phyloP scores from a whole-genome alignment of 73 alveolate genomes.

The Blepharisma stoltei region DNA sequence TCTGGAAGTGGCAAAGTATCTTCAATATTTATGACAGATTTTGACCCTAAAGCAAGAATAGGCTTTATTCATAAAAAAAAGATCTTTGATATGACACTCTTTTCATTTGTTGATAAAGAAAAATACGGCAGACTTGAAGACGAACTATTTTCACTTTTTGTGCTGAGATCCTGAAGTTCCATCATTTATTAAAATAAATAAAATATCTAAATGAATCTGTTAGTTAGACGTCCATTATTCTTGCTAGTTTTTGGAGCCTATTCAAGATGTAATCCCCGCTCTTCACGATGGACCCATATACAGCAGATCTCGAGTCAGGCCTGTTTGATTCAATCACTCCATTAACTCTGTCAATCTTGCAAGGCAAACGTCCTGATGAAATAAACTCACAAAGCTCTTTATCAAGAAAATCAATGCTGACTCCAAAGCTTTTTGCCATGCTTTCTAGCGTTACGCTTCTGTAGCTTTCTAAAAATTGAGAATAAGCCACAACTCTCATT shows the following conservation, averaged over 20 bases:
- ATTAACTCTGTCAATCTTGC: slow-evolving; percentile 93
- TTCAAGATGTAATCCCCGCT: slow-evolving; percentile 73
- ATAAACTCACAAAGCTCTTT: slow-evolving; percentile 90
- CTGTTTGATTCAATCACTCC: slow-evolving; percentile 85
- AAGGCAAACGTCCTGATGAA: slow-evolving; percentile 83
- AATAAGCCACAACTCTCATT: slow-evolving; percentile 89
- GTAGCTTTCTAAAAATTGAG: slow-evolving; percentile 80
- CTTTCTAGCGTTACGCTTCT: slow-evolving; percentile 85
- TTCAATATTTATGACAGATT: background rate
- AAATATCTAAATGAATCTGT: slow-evolving; percentile 8
- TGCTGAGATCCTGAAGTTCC: background rate
- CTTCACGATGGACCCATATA: slow-evolving; percentile 52
- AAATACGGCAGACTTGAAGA: no score
- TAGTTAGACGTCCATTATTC: slow-evolving; percentile 59
- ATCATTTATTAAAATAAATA: background rate
- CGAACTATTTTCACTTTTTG: no score
- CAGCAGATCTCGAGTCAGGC: slow-evolving; percentile 62
- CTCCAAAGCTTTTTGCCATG: slow-evolving; percentile 88
- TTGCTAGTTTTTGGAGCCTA: slow-evolving; percentile 73
- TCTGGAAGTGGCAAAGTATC: background rate
- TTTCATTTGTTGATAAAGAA: no score
- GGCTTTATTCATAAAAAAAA: no score
- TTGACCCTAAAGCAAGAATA: no score
- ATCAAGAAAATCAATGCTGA: slow-evolving; percentile 66
- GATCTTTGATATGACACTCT: no score